Conservation (phyloP, 2,329 filamentous ascomycete genomes). For the Geoglossum cookeanum region DNA sequence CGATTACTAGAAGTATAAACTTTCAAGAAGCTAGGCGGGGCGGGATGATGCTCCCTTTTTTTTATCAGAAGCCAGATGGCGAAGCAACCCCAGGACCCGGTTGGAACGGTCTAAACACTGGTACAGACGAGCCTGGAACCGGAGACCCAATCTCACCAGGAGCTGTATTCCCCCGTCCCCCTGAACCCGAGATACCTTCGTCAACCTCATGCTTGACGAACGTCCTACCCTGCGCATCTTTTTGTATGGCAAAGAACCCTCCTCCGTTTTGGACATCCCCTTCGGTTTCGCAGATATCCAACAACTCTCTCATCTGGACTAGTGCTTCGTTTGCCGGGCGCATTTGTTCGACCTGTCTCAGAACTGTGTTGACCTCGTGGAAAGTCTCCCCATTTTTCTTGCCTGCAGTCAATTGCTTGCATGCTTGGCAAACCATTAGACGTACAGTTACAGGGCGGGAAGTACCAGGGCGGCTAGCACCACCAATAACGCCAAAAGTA, state of each 20-base stretch:
- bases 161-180: constrained; percentile 2
- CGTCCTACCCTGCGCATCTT: constrained; percentile 23
- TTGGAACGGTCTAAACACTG: constrained; percentile 3
- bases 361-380: constrained; percentile 45
- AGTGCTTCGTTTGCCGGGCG: constrained; percentile 36
- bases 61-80: constrained; percentile 3
- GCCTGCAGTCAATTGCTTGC: constrained; percentile 38
- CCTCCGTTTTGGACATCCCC: constrained; percentile 74
- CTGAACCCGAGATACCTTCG: neutral
- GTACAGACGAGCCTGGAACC: constrained; percentile 3
- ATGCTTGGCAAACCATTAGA: constrained; percentile 57
- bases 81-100: constrained; percentile 3
- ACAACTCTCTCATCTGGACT: constrained; percentile 46
- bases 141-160: constrained; percentile 5
- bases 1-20: neutral
- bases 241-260: constrained; percentile 59
- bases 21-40: neutral
- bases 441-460: constrained; percentile 52
- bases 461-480: constrained; percentile 29
- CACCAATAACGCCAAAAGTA: constrained; percentile 29
- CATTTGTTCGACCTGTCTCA: constrained; percentile 45
- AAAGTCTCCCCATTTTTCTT: constrained; percentile 38
- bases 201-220: constrained; percentile 24
- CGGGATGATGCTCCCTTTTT: no score
- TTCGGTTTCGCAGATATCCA: constrained; percentile 78